Percentiles rank a stretch among this genome's conserved stretches.
These are phyloP conservation scores for Colletotrichum spinosum DNA, from an alignment of 2,329 filamentous ascomycete genomes.

Conservation along the genomic window DNA sequence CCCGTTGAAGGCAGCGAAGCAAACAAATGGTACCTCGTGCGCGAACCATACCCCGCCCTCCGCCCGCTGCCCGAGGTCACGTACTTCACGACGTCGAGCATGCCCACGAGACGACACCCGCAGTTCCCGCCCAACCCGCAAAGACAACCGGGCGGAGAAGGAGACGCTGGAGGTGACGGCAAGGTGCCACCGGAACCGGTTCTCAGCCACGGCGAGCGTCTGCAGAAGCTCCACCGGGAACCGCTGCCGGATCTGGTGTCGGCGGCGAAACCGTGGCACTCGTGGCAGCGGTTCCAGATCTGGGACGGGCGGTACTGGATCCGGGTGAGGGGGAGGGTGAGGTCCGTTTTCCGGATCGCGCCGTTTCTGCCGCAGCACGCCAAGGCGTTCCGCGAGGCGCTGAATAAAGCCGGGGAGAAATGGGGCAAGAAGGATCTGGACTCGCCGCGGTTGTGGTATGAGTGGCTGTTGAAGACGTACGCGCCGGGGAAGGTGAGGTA, in stretches of 20 bases:
- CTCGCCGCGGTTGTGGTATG: neutral
- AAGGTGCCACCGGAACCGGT: too few species aligned
- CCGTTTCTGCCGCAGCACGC: slow-evolving; percentile 59
- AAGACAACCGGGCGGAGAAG: neutral
- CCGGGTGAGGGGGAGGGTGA: slow-evolving; percentile 56
- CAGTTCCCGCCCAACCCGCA: slow-evolving; percentile 18
- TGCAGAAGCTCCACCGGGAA: slow-evolving; percentile 13
- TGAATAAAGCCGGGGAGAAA: slow-evolving; percentile 40
- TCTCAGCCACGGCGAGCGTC: slow-evolving; percentile 1
- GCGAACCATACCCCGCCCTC: slow-evolving; percentile 57
- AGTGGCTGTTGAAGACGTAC: neutral
- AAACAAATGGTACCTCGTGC: slow-evolving; percentile 58
- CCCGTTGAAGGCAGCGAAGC: slow-evolving; percentile 46
- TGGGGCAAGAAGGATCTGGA: slow-evolving; percentile 30
- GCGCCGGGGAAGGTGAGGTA: slow-evolving; percentile 68
- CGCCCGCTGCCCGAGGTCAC: slow-evolving; percentile 45
- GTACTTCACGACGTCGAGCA: neutral
- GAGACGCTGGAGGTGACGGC: neutral
- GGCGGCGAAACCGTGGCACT: slow-evolving; percentile 41
- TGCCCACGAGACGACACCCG: neutral
- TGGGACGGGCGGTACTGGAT: slow-evolving; percentile 76
- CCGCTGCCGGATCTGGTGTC: neutral
- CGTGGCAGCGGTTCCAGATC: slow-evolving; percentile 51
- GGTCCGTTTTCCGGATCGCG: slow-evolving; percentile 54
- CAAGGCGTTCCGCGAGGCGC: slow-evolving; percentile 60